Base-by-base conservation (phyloP, 257 asterid genomes). In the Coffea canephora region DNA sequence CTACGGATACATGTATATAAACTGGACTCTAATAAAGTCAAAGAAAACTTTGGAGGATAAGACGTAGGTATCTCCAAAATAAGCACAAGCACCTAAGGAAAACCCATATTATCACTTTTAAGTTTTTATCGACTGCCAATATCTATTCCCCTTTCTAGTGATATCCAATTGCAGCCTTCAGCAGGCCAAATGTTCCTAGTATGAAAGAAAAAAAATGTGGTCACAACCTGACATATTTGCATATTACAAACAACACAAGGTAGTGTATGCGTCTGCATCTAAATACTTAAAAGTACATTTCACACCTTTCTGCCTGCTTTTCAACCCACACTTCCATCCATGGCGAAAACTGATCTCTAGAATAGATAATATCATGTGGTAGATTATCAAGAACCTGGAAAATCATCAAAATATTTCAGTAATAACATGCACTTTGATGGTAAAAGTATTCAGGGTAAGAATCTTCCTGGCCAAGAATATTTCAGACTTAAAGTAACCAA, bases 311-410 rank as follows among this genome's bases (percentile, higher is more conserved):
- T 49, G 80, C 85, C 82, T 78, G 82, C 80, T 91, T 96, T 84
- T 88, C 92, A 76, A 94, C 95, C 97, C 97, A 96, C 64, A 96
- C 99, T 85, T 96, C 99, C 97, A 83, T 89, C 99, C 99, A 96
- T 50, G 96, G 84, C 21, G 98, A 89, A 68, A 87, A 91, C 89
- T 96, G 99, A 87, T 84, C 81, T 84, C 84, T 84, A 41, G 99
- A 91, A 90, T 91, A 88, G 84, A 94, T 87, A 81, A 96, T 95
- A 85, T 96, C 99, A 54, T 96, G 99, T 25, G 98, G 98, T 83
- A 96, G 99, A 91, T 96, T 96, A 91, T 96, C 99, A 81, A 96
- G 98, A 71, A 96, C 97, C 99, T 95, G 84, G 57, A 71, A 73
- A 79, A 87, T 78, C 61, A 77, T 57, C 52, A 52, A 43, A 43